Percentiles rank a stretch among this genome's conserved stretches.
phyloP scores from a whole-genome alignment of 2,329 filamentous ascomycete species.

The Calycina marina region DNA sequence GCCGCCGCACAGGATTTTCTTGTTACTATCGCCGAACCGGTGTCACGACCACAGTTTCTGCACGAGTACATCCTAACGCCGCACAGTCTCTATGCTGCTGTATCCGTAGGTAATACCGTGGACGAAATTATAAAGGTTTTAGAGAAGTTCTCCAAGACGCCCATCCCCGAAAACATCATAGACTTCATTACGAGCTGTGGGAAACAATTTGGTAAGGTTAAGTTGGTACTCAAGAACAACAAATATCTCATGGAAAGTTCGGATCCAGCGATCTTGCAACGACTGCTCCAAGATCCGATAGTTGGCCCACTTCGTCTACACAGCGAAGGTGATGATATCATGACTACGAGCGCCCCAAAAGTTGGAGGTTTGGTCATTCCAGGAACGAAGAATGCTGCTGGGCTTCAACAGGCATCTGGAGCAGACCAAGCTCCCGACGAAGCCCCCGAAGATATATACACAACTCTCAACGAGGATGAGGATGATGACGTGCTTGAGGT shows the following conservation, averaged over 20 bases:
- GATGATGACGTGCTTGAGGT: slow-evolving; percentile 72
- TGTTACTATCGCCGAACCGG: slow-evolving; percentile 87
- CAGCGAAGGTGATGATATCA: slow-evolving; percentile 60
- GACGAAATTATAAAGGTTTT: slow-evolving; percentile 82
- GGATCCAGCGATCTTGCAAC: slow-evolving; percentile 74
- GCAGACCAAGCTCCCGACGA: slow-evolving; percentile 30
- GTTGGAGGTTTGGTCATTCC: slow-evolving; percentile 83
- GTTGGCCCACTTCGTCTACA: slow-evolving; percentile 68
- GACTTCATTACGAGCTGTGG: slow-evolving; percentile 65
- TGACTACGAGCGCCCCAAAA: slow-evolving; percentile 69
- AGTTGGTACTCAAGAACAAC: slow-evolving; percentile 87
- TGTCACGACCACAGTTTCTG: slow-evolving; percentile 77
- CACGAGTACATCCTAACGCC: slow-evolving; percentile 89
- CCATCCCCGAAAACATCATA: slow-evolving; percentile 66
- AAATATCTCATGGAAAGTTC: slow-evolving; percentile 89
- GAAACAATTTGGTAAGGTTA: slow-evolving; percentile 86
- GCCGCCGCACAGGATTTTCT: slow-evolving; percentile 84
- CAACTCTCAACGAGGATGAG: slow-evolving; percentile 61
- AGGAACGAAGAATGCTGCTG: slow-evolving; percentile 84
- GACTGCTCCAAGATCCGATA: slow-evolving; percentile 67
- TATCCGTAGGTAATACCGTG: slow-evolving; percentile 83
- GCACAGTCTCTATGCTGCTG: slow-evolving; percentile 88
- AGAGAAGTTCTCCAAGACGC: slow-evolving; percentile 78
- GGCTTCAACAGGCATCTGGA: slow-evolving; percentile 55
- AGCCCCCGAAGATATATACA: slow-evolving; percentile 54